phyloP scores from a whole-genome alignment of 768 basidiomycete genomes.

The Neoboletus brunneissimus region DNA sequence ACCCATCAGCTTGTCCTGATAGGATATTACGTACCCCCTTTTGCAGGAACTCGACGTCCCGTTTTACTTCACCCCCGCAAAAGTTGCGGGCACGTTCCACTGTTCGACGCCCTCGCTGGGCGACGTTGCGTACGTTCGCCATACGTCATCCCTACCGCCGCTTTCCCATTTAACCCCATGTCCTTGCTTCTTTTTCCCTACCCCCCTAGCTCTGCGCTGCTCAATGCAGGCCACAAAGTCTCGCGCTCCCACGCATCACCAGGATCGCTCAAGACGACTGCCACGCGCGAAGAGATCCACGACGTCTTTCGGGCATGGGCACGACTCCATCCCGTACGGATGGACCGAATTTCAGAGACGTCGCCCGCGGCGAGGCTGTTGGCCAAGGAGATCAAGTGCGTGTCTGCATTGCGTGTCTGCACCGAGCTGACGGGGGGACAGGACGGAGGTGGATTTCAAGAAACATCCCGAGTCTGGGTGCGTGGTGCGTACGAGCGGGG shows the following conservation, averaged over 20 bases:
- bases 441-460: conserved; percentile 68
- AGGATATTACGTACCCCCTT: too few relatives aligned
- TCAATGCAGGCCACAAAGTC: conserved; percentile 79
- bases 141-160: neutral
- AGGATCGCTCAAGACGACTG: conserved; percentile 91
- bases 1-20: too few relatives aligned
- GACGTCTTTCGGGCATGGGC: conserved; percentile 88
- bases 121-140: conserved; percentile 63
- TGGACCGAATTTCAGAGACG: conserved; percentile 73
- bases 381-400: conserved; percentile 62
- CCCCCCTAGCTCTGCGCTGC: conserved; percentile 70
- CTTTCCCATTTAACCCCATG: neutral
- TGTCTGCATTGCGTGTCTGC: neutral
- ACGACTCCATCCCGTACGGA: conserved; percentile 75
- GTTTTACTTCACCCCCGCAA: conserved; percentile 87
- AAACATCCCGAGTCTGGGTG: conserved; percentile 58
- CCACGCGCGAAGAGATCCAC: conserved; percentile 64
- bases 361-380: conserved; percentile 72
- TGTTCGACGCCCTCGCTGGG: conserved; percentile 72
- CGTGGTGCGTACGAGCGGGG: conserved; percentile 55
- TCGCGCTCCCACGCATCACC: conserved; percentile 89
- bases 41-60: conserved; percentile 68
- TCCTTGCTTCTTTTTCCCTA: neutral
- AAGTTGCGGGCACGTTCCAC: conserved; percentile 79
- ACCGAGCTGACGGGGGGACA: neutral